Base-by-base conservation (phyloP, 2,329 filamentous ascomycete species). In the Malbranchea zuffiana region DNA sequence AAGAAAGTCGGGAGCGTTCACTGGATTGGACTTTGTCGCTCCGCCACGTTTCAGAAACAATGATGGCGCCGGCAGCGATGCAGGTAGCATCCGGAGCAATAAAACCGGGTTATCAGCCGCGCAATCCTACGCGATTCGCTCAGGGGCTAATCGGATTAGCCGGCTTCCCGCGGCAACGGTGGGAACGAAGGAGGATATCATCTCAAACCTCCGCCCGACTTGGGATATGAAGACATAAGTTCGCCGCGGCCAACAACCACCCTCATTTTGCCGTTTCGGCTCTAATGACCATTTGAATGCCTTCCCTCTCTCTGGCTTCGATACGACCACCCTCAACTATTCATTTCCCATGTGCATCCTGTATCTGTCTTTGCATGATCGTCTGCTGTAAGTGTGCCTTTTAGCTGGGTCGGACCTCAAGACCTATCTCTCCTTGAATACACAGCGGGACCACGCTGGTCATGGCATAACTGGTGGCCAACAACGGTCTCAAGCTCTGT, bases 141-240 rank as follows among this genome's bases (percentile, higher is more conserved):
- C 66, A 40, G 87, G 87, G 46, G 86, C 85, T 30, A 88, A 92
- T 52, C 82, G 87, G 44, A 75, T 95, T 46, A 90, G 83, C 55
- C 78, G 82, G 33, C 72, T 95, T 43, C 86, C 87, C 0, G 78
- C 76, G 40, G 84, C 87, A 48, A 74, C 79, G 28, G 83, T 93
- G 40, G 87, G 86, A 46, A 86, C 83, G 3, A 71, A 70, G 51
- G 74, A 80, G 21, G 75, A 84, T 39, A 60, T 88, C 56, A 61
- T 65, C 40, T 61, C 59, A n/a, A 65, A 75, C 46, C 59, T 80
- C 54, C 62, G 62, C 49, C 75, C 75, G 23, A 63, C 62, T 40
- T 71, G 72, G 69, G 64, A 71, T 52, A 61, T 75, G 59, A 36
- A 39, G 24, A 32, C 29, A n/a, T 39, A 33, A 21, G 11, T 6